Conservation (phyloP, 2,329 filamentous ascomycete species). For the Alternaria sp. region DNA sequence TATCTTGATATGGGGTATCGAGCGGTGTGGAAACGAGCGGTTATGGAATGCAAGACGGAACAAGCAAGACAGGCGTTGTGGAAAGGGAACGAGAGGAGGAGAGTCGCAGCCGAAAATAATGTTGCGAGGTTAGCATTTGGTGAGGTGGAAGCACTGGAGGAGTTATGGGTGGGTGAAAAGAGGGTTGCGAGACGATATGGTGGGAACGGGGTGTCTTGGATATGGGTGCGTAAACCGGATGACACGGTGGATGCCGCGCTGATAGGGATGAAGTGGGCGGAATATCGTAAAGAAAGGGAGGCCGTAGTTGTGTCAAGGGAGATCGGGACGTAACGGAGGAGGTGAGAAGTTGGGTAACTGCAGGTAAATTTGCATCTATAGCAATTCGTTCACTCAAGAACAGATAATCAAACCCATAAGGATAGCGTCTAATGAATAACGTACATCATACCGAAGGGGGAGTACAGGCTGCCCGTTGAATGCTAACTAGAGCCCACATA, state of each 20-base stretch:
- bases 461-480: background rate
- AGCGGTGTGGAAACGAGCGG: slow-evolving; percentile 20
- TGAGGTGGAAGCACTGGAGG: slow-evolving; percentile 8
- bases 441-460: background rate
- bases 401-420: background rate
- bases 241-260: background rate
- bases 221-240: slow-evolving; percentile 23
- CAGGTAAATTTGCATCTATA: background rate
- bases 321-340: slow-evolving; percentile 3
- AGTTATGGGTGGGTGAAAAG: slow-evolving; percentile 23
- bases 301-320: slow-evolving; percentile 16
- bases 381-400: background rate
- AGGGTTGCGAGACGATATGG: slow-evolving; percentile 18
- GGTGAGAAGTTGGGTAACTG: background rate
- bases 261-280: slow-evolving; percentile 10
- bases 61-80: slow-evolving; percentile 14
- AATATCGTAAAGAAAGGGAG: slow-evolving; percentile 17
- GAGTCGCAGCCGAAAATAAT: slow-evolving; percentile 22
- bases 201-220: slow-evolving; percentile 8
- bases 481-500: background rate
- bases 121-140: slow-evolving; percentile 21
- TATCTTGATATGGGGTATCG: slow-evolving; percentile 24
- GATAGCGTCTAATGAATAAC: background rate
- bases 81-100: slow-evolving; percentile 14
- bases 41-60: slow-evolving; percentile 17